Evolutionary conservation across 176 grass and related monocot genomes (phyloP).

Genomic region (Hordeum vulgare): MorexV3_pseudomolecules_assembly NC_058519.1:521252049-521252548

Average conservation of each 20-base stretch:
- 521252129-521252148: conserved; percentile 61
- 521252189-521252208: conserved; percentile 37
- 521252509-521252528: background rate
- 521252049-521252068: conserved; percentile 27
- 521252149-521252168: conserved; percentile 67
- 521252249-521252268: conserved; percentile 39
- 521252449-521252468: conserved; percentile 56
- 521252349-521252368: conserved; percentile 38
- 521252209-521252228: conserved; percentile 42
- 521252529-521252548: conserved; percentile 18
- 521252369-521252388: background rate
- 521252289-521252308: conserved; percentile 86
- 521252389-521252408: background rate
- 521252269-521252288: conserved; percentile 33
- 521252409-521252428: background rate
- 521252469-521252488: background rate
- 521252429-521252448: conserved; percentile 39
- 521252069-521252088: background rate
- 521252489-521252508: conserved; percentile 17
- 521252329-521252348: conserved; percentile 71
- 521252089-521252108: conserved; percentile 31
- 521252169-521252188: conserved; percentile 80
- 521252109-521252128: conserved; percentile 32
- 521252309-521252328: conserved; percentile 9
- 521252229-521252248: conserved; percentile 4